Evolutionary conservation across 2,329 filamentous ascomycete species (phyloP), one percentile per base, ranked within the genome.

Genomic region (Alternaria tenuissima): DNA sequence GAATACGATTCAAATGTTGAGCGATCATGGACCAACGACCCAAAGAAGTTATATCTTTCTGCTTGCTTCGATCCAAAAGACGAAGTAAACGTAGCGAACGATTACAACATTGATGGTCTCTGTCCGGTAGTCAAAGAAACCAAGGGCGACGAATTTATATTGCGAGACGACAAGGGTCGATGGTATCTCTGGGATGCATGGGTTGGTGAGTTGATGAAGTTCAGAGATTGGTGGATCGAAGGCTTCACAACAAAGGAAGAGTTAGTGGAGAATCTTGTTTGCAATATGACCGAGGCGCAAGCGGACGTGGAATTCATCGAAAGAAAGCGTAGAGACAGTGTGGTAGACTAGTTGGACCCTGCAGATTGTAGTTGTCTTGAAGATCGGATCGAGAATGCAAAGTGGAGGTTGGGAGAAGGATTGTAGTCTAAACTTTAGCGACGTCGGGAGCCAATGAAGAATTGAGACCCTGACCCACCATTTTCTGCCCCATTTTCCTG

Each of bases 361-460:
- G 57, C 47, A 52, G 39, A 16, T 4, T 26, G 18, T 44, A 52
- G 16, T 18, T 5, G 16, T 46, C 34, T 39, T 14, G 16, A 22
- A 18, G 22, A 24, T 47, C 30, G 49, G 36, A 22, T 42, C 32
- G 32, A 7, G 34, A 24, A 38, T 34, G 30, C n/a, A 16, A 34
- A 42, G 34, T 32, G 16, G 42, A 44, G 30, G 42, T 39, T 55
- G 49, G 44, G 26, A 30, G 34, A 36, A 46, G 55, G 43, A 38
- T 38, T 43, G 51, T 43, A 34, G 32, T 60, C 30, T 36, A 48
- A 43, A 38, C 18, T 52, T 41, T 53, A 57, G 63, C 64, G 64
- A 49, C 32, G 46, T 12, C 32, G 32, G 32, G 8, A 65, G 47
- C 64, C 64, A 67, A 67, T 67, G 57, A 61, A 5, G 47, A 20